Conservation (phyloP, 169 alveolate genomes). For the Plasmodium adleri region DNA sequence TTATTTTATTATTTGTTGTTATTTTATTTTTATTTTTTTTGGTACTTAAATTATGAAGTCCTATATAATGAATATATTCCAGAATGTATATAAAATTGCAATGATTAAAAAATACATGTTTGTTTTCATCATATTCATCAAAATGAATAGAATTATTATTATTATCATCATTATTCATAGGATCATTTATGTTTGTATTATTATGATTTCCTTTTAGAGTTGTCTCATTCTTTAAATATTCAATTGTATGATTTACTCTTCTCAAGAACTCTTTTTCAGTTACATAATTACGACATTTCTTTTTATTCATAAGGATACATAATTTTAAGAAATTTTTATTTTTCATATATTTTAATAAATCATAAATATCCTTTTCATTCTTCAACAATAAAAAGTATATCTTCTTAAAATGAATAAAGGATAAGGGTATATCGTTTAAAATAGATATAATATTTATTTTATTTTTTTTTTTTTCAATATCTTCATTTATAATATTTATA, state of each 20-base stretch:
- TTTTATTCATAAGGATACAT: conserved; percentile 40
- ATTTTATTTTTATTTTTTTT: background rate
- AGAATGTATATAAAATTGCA: conserved; percentile 14
- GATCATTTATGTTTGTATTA: too few species aligned
- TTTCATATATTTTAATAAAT: conserved; percentile 6
- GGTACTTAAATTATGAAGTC: background rate
- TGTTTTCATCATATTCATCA: too few species aligned
- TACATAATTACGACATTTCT: conserved; percentile 14
- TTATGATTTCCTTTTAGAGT: too few species aligned
- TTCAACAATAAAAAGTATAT: conserved; percentile 2
- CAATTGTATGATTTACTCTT: background rate
- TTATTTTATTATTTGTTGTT: background rate
- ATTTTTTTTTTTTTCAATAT: too few species aligned
- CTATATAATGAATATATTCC: conserved; percentile 62
- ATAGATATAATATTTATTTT: background rate
- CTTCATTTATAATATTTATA: too few species aligned
- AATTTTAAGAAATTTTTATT: conserved; percentile 23
- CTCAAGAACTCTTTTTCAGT: conserved; percentile 43
- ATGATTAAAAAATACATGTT: background rate
- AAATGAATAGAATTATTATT: too few species aligned
- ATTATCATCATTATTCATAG: too few species aligned
- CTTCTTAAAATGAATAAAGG: conserved; percentile 29
- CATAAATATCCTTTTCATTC: conserved; percentile 10
- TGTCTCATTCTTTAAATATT: too few species aligned
- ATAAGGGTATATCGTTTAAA: background rate